Percentiles rank a stretch among this genome's conserved stretches.
phyloP scores from a whole-genome alignment of 2,329 filamentous ascomycete genomes.

The Pseudocercospora fijiensis region DNA sequence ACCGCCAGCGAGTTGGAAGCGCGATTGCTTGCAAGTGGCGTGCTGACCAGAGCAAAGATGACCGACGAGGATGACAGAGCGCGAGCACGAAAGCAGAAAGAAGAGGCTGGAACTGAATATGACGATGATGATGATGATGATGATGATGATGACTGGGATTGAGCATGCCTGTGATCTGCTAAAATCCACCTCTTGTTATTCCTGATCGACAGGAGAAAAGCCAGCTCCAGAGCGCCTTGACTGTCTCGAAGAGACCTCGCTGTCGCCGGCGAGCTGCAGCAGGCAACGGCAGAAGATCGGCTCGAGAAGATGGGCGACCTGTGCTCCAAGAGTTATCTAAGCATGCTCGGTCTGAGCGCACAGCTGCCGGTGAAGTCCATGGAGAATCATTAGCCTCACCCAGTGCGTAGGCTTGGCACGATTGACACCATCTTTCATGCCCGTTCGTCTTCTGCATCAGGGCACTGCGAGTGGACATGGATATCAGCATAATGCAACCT shows the following conservation, averaged over 20 bases:
- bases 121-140: too few species aligned
- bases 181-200: not conserved
- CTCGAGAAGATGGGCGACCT: not conserved
- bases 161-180: constrained; percentile 19
- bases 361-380: not conserved
- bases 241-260: not conserved
- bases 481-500: not conserved
- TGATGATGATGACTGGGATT: constrained; percentile 57
- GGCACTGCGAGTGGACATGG: not conserved
- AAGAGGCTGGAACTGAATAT: constrained; percentile 40
- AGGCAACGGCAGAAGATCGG: not conserved
- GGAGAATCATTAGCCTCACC: not conserved
- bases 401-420: not conserved
- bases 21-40: constrained; percentile 52
- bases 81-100: constrained; percentile 36
- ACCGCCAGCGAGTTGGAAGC: constrained; percentile 56
- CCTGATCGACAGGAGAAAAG: not conserved
- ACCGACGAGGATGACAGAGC: constrained; percentile 45
- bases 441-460: not conserved
- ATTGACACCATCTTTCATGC: not conserved
- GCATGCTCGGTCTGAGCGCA: not conserved
- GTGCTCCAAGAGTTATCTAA: not conserved
- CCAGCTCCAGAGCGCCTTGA: not conserved
- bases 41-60: constrained; percentile 54
- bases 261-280: not conserved